Base-by-base conservation (phyloP, 1,284 basidiomycete species). In the Moesziomyces aphidis region DNA sequence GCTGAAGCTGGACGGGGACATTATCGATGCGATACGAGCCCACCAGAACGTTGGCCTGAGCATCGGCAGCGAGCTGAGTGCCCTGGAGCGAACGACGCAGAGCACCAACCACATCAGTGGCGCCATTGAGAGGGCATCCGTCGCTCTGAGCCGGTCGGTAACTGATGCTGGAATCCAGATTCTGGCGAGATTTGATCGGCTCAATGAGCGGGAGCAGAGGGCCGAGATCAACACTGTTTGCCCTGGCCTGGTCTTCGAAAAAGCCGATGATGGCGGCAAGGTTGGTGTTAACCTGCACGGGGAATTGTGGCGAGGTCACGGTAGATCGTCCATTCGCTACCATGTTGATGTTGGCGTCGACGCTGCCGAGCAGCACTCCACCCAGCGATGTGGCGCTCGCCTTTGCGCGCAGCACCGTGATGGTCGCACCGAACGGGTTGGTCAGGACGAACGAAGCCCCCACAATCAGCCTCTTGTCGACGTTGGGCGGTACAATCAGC, bases 361-460 rank as follows among this genome's bases (percentile, higher is more conserved):
- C 85, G 73, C 92, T 80, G n/a, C 56, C 63, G 28, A 80, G 79
- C 22, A 84, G 65, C 24, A 65, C 55, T 45, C 80, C 77, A 11
- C 65, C 76, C 6, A 90, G 21, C 82, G 87, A 81, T 0, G 62
- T 88, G 0, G 88, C 91, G 3, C 82, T 87, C 1, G 90, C 89
- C 6, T 85, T 85, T 13, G 92, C 85, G 55, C 86, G 82, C 28
- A 91, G 77, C 15, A 92, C 81, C 79, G 90, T 91, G 82, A 92
- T 89, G 73, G 89, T 89, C 9, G 91, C 91, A 0, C 90, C 91
- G 85, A 92, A 92, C 0, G 91, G 91, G 77, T 92, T 93, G 10
- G 86, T 85, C 47, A 92, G 86, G 0, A 85, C 64, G 59, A 80
- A 78, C 0, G 61, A 50, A 3, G 65, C 64, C 31, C 50, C 48